A percentile compares a stretch with the other conserved stretches of the same genome.
Evolutionary conservation across 2,329 filamentous ascomycete species (phyloP).

Genomic region (Aspergillus sp.): DNA sequence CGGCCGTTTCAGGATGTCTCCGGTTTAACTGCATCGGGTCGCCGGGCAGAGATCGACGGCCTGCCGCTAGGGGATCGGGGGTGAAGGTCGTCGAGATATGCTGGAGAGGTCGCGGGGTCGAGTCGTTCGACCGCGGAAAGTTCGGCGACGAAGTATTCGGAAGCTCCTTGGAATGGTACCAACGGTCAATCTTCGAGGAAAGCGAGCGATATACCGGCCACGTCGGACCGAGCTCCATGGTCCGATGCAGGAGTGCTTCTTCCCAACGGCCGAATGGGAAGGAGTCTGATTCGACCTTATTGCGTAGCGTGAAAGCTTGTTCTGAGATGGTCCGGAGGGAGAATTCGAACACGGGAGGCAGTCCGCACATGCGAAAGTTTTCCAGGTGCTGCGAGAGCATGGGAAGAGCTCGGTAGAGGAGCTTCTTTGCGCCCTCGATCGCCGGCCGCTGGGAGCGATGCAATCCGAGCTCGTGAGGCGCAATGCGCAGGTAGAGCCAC

Average conservation of each 20-base stretch:
- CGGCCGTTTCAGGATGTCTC: conserved; percentile 13
- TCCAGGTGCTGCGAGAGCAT: conserved; percentile 38
- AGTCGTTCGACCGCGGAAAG: conserved; percentile 9
- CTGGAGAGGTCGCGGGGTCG: conserved; percentile 1
- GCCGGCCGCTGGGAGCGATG: conserved; percentile 32
- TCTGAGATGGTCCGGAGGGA: conserved; percentile 35
- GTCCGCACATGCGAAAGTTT: conserved; percentile 35
- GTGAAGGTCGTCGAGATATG: neutral
- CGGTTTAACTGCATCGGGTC: conserved; percentile 9
- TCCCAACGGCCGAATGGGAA: conserved; percentile 37
- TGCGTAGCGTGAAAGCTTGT: conserved; percentile 30
- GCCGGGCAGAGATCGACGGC: conserved; percentile 1
- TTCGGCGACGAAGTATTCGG: conserved; percentile 7
- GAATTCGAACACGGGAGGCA: conserved; percentile 40
- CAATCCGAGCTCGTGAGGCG: conserved; percentile 29
- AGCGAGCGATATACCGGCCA: conserved; percentile 38
- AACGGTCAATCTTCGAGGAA: conserved; percentile 27
- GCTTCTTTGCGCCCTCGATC: conserved; percentile 35
- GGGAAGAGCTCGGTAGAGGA: conserved; percentile 34
- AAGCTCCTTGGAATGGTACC: conserved; percentile 21
- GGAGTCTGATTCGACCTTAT: conserved; percentile 27
- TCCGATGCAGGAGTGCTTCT: conserved; percentile 31
- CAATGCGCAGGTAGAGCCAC: conserved; percentile 35
- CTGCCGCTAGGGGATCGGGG: conserved; percentile 5
- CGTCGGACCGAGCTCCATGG: conserved; percentile 21